phyloP scores from a whole-genome alignment of 106 monocot genomes.

The Dendrobium nobile region DNA sequence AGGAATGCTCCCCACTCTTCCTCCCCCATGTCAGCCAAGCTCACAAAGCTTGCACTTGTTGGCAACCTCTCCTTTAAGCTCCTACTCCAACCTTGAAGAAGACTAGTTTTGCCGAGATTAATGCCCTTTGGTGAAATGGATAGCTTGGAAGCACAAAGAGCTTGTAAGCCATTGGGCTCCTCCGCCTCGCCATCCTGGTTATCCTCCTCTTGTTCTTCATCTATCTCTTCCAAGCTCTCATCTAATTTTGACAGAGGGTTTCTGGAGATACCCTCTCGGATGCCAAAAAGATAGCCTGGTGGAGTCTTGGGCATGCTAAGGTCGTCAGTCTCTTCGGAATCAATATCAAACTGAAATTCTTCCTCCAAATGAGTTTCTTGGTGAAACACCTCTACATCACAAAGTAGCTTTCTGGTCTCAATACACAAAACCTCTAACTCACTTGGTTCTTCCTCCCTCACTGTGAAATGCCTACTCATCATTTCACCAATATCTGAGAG shows the following conservation, averaged over 20 bases:
- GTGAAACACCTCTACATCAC: conserved; percentile 26
- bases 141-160: conserved; percentile 27
- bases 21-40: conserved; percentile 61
- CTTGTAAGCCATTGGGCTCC: background rate
- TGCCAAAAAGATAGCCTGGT: conserved; percentile 18
- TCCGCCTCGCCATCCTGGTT: conserved; percentile 39
- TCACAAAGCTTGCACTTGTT: conserved; percentile 57
- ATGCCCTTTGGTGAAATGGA: conserved; percentile 45
- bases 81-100: conserved; percentile 7
- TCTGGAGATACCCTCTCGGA: conserved; percentile 18
- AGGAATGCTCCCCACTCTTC: conserved; percentile 82
- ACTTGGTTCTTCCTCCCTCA: conserved; percentile 79
- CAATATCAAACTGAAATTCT: conserved; percentile 37
- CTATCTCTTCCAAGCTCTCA: conserved; percentile 33
- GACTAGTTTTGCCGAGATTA: conserved; percentile 12
- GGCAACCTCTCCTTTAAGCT: conserved; percentile 62
- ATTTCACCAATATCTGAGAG: conserved; percentile 86
- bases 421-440: conserved; percentile 86
- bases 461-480: conserved; percentile 84
- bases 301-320: conserved; percentile 8
- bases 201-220: no score
- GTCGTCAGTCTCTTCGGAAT: conserved; percentile 33
- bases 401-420: conserved; percentile 54
- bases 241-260: conserved; percentile 65
- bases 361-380: conserved; percentile 26